These are phyloP conservation scores for Iris macrosiphon DNA, from an alignment of 106 monocot species.

Conservation along the genomic window DNA sequence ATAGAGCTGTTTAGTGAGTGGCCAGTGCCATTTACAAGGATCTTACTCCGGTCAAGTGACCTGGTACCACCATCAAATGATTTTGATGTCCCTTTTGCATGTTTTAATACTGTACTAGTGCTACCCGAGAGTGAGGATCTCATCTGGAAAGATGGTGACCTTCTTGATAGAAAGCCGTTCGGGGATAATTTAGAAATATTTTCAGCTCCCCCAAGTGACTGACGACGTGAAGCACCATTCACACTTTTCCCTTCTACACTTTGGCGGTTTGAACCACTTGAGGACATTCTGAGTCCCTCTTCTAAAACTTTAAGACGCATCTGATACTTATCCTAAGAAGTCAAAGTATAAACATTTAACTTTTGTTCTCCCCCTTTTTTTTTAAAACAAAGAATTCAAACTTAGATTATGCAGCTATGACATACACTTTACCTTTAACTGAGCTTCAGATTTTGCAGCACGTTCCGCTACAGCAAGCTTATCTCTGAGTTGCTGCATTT, in stretches of 20 bases:
- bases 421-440: constrained; percentile 53
- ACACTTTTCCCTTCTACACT: constrained; percentile 35
- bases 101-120: constrained; percentile 60
- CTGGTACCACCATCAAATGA: constrained; percentile 98
- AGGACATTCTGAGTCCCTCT: constrained; percentile 65
- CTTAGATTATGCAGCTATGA: background rate
- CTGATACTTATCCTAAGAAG: constrained; percentile 73
- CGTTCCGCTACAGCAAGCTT: constrained; percentile 88
- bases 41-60: constrained; percentile 56
- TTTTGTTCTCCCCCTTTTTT: background rate
- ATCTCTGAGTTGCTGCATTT: constrained; percentile 98
- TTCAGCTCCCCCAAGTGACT: constrained; percentile 84
- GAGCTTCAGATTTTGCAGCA: constrained; percentile 78
- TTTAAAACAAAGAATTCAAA: background rate
- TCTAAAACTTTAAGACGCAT: constrained; percentile 82
- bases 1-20: constrained; percentile 45
- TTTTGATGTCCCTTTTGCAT: constrained; percentile 91
- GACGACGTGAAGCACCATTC: constrained; percentile 71
- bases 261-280: constrained; percentile 33
- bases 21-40: constrained; percentile 37
- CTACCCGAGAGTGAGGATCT: constrained; percentile 63
- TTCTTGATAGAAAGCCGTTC: constrained; percentile 57
- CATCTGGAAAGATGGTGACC: constrained; percentile 52
- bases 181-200: constrained; percentile 42
- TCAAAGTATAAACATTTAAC: background rate